These are phyloP conservation scores for Acanthamoeba lugdunensis DNA, from an alignment of 208 protist genomes.

Conservation along the genomic window DNA sequence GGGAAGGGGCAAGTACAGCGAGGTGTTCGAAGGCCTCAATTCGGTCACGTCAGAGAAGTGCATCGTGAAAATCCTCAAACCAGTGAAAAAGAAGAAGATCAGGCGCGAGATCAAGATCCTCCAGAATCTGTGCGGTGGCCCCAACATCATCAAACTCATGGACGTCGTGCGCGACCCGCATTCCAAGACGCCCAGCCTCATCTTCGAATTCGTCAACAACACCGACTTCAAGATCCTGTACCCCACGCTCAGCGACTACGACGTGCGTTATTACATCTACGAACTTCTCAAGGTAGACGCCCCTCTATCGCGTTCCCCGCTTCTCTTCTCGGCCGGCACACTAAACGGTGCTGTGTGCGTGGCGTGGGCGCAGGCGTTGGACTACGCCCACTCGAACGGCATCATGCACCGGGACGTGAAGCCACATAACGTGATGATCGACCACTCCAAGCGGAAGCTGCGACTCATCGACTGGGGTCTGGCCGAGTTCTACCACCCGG, in stretches of 20 bases:
- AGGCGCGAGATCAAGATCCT: constrained; percentile 98
- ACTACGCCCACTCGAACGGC: constrained; percentile 95
- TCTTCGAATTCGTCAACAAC: constrained; percentile 99
- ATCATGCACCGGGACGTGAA: not conserved
- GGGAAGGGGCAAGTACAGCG: constrained; percentile 97
- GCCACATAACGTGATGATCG: constrained; percentile 99
- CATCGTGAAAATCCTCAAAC: constrained; percentile 96
- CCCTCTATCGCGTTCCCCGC: constrained; percentile 9
- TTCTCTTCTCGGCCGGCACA: not conserved
- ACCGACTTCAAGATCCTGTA: constrained; percentile 95
- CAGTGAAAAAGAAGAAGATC: constrained; percentile 98
- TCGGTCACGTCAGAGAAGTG: constrained; percentile 53
- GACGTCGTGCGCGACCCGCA: constrained; percentile 96
- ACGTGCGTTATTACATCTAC: constrained; percentile 98
- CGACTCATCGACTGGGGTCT: constrained; percentile 98
- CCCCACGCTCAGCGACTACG: constrained; percentile 95
- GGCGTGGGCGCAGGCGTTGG: constrained; percentile 85
- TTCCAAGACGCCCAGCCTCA: constrained; percentile 95
- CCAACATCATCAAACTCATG: constrained; percentile 97
- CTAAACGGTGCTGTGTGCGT: not conserved
- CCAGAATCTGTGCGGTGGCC: constrained; percentile 96
- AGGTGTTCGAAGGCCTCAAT: constrained; percentile 96
- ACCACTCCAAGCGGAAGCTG: constrained; percentile 94
- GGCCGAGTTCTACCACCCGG: constrained; percentile 98
- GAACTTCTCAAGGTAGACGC: constrained; percentile 91